Percentiles rank a stretch among this genome's conserved stretches.
These are phyloP conservation scores for Tulasnella sp. DNA, from an alignment of 768 basidiomycete species.

Conservation along the genomic window DNA sequence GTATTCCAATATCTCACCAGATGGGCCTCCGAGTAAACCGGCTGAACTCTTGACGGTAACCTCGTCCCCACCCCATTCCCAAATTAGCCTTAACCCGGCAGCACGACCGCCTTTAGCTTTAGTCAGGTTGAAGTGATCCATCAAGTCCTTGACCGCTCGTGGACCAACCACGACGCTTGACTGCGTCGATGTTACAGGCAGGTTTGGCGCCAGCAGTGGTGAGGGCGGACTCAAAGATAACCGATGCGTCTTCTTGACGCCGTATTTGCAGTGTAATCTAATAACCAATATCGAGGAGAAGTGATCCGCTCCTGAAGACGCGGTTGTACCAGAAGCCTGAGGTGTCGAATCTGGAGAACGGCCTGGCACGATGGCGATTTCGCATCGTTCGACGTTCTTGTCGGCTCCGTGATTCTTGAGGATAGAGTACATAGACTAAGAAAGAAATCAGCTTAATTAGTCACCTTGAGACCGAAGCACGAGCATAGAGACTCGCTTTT, in stretches of 20 bases:
- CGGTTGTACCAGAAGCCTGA: slow-evolving; percentile 36
- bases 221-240: slow-evolving; percentile 57
- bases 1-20: neutral
- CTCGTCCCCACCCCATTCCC: slow-evolving; percentile 69
- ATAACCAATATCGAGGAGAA: slow-evolving; percentile 69
- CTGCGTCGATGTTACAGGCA: slow-evolving; percentile 54
- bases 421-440: slow-evolving; percentile 64
- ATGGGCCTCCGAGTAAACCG: slow-evolving; percentile 49
- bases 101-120: slow-evolving; percentile 47
- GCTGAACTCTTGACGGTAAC: slow-evolving; percentile 61
- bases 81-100: slow-evolving; percentile 72
- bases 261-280: slow-evolving; percentile 78
- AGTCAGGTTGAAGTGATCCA: slow-evolving; percentile 72
- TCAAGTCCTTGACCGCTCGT: slow-evolving; percentile 65
- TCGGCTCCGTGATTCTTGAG: slow-evolving; percentile 70
- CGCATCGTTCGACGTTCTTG: slow-evolving; percentile 72
- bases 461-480: neutral
- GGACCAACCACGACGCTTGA: slow-evolving; percentile 70
- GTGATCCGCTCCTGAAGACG: slow-evolving; percentile 47
- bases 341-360: slow-evolving; percentile 34
- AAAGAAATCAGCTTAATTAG: neutral
- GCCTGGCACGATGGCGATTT: slow-evolving; percentile 62
- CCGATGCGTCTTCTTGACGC: slow-evolving; percentile 77
- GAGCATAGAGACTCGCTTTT: slow-evolving; percentile 47
- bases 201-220: slow-evolving; percentile 60